Percentiles rank a stretch among this genome's conserved stretches.
phyloP scores from a whole-genome alignment of 768 basidiomycete species.

The Dendrothele bispora region DNA sequence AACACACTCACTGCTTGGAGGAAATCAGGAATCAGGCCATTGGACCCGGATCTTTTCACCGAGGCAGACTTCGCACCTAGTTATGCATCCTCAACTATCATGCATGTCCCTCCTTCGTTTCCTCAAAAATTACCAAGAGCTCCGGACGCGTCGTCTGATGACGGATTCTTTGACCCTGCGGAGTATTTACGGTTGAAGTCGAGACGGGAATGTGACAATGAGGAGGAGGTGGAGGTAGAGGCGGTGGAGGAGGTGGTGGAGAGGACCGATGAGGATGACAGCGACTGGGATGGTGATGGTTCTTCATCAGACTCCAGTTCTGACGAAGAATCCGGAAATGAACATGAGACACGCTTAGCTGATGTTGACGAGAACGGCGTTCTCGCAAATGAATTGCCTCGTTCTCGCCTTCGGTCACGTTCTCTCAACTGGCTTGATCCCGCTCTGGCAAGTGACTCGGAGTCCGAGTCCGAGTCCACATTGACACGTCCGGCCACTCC shows the following conservation, averaged over 20 bases:
- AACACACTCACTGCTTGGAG: constrained; percentile 16
- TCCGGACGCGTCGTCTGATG: neutral
- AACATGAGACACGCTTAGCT: too few relatives aligned
- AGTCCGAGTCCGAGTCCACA: too few relatives aligned
- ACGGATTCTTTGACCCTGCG: neutral
- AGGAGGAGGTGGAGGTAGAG: neutral
- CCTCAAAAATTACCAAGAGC: constrained; percentile 1
- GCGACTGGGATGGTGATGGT: too few relatives aligned
- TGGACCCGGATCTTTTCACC: constrained; percentile 17
- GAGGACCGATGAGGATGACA: too few relatives aligned
- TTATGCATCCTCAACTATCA: constrained; percentile 3
- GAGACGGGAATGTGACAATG: neutral
- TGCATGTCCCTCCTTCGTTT: neutral
- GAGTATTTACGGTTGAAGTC: neutral
- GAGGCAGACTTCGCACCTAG: constrained; percentile 18
- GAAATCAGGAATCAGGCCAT: constrained; percentile 18
- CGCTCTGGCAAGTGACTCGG: too few relatives aligned
- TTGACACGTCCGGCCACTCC: too few relatives aligned
- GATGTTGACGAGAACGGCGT: too few relatives aligned
- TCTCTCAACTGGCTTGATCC: too few relatives aligned
- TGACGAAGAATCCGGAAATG: too few relatives aligned
- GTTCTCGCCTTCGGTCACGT: too few relatives aligned
- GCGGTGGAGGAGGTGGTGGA: neutral
- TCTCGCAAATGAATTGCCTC: too few relatives aligned
- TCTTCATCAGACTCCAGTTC: too few relatives aligned